Percentiles rank a stretch among this genome's conserved stretches.
phyloP scores from a whole-genome alignment of 805 yeast genomes.

The Yarrowia sp. region DNA sequence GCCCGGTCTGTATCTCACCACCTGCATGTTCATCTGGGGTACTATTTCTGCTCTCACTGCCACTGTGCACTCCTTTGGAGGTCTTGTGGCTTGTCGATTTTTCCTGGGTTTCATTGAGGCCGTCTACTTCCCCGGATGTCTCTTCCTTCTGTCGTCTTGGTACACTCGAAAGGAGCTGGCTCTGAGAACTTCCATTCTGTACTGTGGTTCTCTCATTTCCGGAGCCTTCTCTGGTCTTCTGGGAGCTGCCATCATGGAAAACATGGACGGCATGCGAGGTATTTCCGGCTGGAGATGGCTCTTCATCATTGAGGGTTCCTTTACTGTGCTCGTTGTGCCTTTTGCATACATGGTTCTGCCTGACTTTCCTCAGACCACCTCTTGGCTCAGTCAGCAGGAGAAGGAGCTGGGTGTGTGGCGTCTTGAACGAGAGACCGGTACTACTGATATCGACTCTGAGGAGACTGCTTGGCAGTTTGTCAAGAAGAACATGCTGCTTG shows the following conservation, averaged over 20 bases:
- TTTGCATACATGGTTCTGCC: conserved; percentile 51
- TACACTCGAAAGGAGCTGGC: conserved; percentile 52
- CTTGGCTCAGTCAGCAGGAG: conserved; percentile 31
- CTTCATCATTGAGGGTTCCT: conserved; percentile 52
- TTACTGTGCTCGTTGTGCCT: conserved; percentile 38
- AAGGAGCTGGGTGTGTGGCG: conserved; percentile 30
- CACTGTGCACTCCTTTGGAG: conserved; percentile 46
- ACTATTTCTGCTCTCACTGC: conserved; percentile 50
- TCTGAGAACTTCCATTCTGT: conserved; percentile 50
- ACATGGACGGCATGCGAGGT: conserved; percentile 45
- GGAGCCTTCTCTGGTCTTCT: conserved; percentile 57
- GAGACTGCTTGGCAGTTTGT: conserved; percentile 9
- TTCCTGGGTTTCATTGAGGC: conserved; percentile 52
- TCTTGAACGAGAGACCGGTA: conserved; percentile 30
- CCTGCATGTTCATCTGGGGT: conserved; percentile 53
- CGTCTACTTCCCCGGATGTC: conserved; percentile 49
- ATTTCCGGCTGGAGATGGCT: conserved; percentile 55
- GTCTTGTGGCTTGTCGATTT: conserved; percentile 47
- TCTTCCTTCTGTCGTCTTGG: conserved; percentile 55
- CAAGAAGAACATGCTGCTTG: conserved; percentile 28
- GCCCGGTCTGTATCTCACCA: conserved; percentile 45
- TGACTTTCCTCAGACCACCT: conserved; percentile 50
- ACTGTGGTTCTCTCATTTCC: conserved; percentile 49
- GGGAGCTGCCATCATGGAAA: conserved; percentile 52
- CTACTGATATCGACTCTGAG: neutral